phyloP scores from a whole-genome alignment of 306 rosid genomes.

The Mucuna pruriens region DNA sequence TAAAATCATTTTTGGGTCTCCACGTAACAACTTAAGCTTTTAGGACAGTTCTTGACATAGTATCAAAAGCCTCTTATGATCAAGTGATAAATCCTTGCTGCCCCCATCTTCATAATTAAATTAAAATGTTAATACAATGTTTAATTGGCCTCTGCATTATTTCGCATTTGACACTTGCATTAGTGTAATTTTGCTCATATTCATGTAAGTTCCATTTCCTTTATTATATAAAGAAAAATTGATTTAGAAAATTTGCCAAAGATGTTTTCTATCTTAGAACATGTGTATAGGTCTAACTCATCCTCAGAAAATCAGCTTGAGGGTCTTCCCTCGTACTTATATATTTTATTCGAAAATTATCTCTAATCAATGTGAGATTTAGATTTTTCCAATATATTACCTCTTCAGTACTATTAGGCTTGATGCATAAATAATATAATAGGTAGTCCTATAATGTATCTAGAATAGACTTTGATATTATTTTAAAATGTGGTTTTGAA shows the following conservation, averaged over 20 bases:
- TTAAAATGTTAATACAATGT: not conserved
- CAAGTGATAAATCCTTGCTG: not conserved
- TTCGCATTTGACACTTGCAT: constrained; percentile 16
- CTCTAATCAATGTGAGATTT: too few species aligned
- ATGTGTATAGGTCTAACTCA: too few species aligned
- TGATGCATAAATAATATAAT: too few species aligned
- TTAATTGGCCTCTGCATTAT: not conserved
- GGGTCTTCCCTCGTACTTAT: too few species aligned
- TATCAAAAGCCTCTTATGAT: not conserved
- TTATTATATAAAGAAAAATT: not conserved
- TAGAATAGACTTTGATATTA: too few species aligned
- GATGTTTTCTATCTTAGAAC: constrained; percentile 19
- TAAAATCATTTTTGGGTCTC: not conserved
- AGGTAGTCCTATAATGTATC: too few species aligned
- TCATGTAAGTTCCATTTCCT: not conserved
- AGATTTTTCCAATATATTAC: too few species aligned
- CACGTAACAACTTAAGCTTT: not conserved
- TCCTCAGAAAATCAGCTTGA: too few species aligned
- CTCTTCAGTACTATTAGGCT: too few species aligned
- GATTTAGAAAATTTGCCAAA: not conserved
- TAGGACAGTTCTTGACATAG: not conserved
- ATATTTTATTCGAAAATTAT: too few species aligned
- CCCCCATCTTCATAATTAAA: constrained; percentile 11
- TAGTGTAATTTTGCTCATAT: not conserved
- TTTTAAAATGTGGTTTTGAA: too few species aligned